phyloP scores from a whole-genome alignment of 2,329 filamentous ascomycete genomes.

The Aspergillus sp. region DNA sequence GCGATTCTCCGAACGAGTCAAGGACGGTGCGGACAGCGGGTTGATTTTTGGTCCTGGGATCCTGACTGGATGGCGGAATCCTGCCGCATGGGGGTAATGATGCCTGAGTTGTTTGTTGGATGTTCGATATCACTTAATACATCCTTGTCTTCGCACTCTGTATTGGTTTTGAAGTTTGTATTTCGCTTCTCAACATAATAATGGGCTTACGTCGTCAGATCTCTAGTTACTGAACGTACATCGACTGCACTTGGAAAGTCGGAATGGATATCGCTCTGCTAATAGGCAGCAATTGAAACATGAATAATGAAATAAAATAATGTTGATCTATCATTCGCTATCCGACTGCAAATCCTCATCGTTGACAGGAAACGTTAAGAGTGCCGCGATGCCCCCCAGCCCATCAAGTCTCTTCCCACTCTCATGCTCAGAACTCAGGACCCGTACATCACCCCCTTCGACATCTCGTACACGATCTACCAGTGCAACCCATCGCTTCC shows the following conservation, averaged over 20 bases:
- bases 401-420: conserved; percentile 83
- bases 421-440: conserved; percentile 93
- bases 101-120: not conserved
- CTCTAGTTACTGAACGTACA: no score
- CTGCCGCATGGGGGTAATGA: not conserved
- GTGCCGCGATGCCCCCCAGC: conserved; percentile 82
- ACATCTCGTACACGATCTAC: conserved; percentile 82
- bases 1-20: no score
- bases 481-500: conserved; percentile 78
- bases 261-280: no score
- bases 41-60: no score
- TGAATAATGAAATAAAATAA: not conserved
- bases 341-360: conserved; percentile 62
- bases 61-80: not conserved
- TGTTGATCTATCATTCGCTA: conserved; percentile 9
- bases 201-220: no score
- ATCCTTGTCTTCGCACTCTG: not conserved
- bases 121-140: not conserved
- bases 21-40: no score
- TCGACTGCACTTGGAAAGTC: no score
- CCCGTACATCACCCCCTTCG: conserved; percentile 80
- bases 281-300: not conserved
- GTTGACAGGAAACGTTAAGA: conserved; percentile 85
- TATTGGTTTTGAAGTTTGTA: not conserved
- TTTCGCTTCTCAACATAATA: not conserved